Evolutionary conservation across 2,329 filamentous ascomycete species (phyloP).

Genomic region (Aspergillus brunneoviolaceus): DNA sequence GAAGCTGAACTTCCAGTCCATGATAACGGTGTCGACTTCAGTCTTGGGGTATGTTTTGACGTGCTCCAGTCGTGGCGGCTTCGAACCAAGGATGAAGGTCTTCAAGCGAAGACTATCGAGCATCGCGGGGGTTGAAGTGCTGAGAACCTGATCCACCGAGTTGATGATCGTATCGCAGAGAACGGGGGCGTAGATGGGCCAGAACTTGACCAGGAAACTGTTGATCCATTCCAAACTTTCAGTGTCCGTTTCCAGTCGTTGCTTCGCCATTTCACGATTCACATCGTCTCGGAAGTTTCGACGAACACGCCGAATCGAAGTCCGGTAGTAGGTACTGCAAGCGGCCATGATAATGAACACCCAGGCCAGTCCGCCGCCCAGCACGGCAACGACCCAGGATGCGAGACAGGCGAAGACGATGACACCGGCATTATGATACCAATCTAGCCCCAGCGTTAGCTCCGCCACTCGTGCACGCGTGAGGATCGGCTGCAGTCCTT

Average conservation of each 20-base stretch:
- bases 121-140: constrained; percentile 85
- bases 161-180: constrained; percentile 88
- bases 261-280: constrained; percentile 81
- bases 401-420: constrained; percentile 89
- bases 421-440: constrained; percentile 96
- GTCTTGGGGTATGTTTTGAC: constrained; percentile 97
- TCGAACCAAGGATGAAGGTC: constrained; percentile 89
- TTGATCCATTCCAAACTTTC: constrained; percentile 99
- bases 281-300: constrained; percentile 96
- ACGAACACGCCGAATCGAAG: constrained; percentile 86
- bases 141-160: constrained; percentile 93
- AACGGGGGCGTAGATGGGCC: constrained; percentile 96
- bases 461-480: background rate
- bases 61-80: constrained; percentile 93
- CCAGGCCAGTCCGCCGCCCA: constrained; percentile 92
- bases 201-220: constrained; percentile 97
- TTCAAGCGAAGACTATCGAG: constrained; percentile 91
- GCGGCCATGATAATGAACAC: constrained; percentile 87
- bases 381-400: constrained; percentile 84
- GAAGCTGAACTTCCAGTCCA: constrained; percentile 99
- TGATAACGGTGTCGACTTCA: constrained; percentile 91
- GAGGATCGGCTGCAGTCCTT: constrained; percentile 27
- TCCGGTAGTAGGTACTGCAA: constrained; percentile 95
- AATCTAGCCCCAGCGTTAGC: constrained; percentile 61
- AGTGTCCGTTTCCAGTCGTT: constrained; percentile 80